Base-by-base conservation (phyloP, 2,329 filamentous ascomycete genomes). In the Trichoderma pleuroti region DNA sequence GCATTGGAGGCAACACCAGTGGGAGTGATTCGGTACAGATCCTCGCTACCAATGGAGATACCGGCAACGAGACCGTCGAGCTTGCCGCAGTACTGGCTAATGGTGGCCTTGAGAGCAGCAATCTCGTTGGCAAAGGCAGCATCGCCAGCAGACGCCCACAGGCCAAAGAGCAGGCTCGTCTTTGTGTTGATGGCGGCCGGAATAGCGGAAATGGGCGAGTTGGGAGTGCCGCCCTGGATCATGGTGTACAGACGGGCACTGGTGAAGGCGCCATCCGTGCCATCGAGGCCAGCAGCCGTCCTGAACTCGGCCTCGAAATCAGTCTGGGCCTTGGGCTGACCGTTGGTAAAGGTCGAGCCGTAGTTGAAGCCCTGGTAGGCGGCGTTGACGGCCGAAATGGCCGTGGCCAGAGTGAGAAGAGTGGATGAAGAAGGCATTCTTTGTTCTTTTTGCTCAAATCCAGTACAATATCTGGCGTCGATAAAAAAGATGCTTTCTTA, bases 31-130 rank as follows among this genome's bases (percentile, higher is more conserved):
- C 93, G 91, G 86, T 96, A 96, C 56, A 96, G 86, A 80, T 97
- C 94, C 85, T 97, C 94, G 74, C 87, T 92, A 73, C 94, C 94
- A 67, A 97, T 89, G 0, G 93, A 94, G 81, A 97, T 95, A 79
- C 93, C 94, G 70, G 89, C 91, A 56, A 97, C 89, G 21, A 92
- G 83, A 70, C 85, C 83, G 49, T 86, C 86, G 76, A 97, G 89
- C 61, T 85, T 82, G 11, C 83, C 81, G 70, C 92, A 93, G 79
- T 93, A 94, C 77, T 89, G 84, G 62, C 81, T 74, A 74, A 94
- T 91, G 74, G 93, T 92, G 56, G 84, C 82, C 79, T 87, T 87
- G 62, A 97, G 85, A 16, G 93, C 93, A 3, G 84, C 79, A 61
- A 97, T 82, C 82, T 97, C 93, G 78, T 93, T 92, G 79, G 86